These are phyloP conservation scores for Claviceps lovelessii DNA, from an alignment of 2,329 filamentous ascomycete species.

Conservation along the genomic window DNA sequence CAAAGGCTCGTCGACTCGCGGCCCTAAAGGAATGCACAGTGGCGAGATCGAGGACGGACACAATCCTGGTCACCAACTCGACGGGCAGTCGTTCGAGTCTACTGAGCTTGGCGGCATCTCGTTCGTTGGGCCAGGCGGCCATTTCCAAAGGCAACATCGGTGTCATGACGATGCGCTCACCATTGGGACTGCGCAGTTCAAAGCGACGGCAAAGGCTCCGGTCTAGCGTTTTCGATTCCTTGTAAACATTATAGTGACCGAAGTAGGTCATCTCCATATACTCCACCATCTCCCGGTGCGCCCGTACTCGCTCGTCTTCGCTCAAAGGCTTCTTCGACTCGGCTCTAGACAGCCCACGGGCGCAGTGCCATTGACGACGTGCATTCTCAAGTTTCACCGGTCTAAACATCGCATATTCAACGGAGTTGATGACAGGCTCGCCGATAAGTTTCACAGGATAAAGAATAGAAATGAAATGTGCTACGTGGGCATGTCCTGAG, in stretches of 20 bases:
- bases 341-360: background rate
- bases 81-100: background rate
- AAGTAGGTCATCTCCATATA: background rate
- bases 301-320: background rate
- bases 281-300: too few relatives aligned
- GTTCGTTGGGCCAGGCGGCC: too few relatives aligned
- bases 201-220: too few relatives aligned
- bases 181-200: too few relatives aligned
- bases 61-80: background rate
- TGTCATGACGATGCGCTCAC: too few relatives aligned
- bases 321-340: background rate
- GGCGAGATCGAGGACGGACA: background rate
- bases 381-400: background rate
- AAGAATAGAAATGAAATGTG: background rate
- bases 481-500: too few relatives aligned
- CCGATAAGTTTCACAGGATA: background rate
- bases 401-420: too few relatives aligned
- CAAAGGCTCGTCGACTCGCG: background rate
- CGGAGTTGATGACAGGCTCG: too few relatives aligned
- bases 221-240: background rate
- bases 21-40: background rate
- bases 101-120: background rate
- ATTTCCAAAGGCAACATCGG: too few relatives aligned
- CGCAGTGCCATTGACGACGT: background rate
- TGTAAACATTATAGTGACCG: too few relatives aligned